phyloP scores from a whole-genome alignment of 23 red algal genomes.

The Gracilaria caudata region DNA sequence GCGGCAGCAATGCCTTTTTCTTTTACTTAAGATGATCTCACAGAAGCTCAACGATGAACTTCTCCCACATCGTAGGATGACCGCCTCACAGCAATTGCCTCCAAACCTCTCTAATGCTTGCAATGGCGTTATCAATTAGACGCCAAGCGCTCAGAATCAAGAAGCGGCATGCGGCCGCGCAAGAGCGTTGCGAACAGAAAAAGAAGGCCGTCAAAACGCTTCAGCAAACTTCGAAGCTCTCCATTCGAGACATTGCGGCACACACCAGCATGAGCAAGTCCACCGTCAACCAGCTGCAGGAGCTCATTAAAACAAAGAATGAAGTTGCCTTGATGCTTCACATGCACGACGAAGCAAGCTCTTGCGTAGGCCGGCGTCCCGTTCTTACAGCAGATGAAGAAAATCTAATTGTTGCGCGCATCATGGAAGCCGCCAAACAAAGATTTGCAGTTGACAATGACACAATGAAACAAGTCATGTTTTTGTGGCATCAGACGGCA shows the following conservation, averaged over 20 bases:
- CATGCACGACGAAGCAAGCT: neutral
- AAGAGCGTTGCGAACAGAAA: neutral
- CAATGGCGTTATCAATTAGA: neutral
- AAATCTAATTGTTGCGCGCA: neutral
- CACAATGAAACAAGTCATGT: neutral
- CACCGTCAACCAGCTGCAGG: neutral
- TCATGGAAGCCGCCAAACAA: neutral
- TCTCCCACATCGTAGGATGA: neutral
- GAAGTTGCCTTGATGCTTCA: neutral
- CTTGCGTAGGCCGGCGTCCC: neutral
- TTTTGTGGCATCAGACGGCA: neutral
- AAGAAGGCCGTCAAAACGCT: neutral
- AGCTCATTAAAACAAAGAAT: neutral
- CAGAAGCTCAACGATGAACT: too few relatives aligned
- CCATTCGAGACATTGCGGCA: neutral
- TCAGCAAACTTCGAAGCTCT: neutral
- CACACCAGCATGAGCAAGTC: neutral
- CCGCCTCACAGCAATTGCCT: too few relatives aligned
- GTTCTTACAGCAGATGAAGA: slow-evolving; percentile 11
- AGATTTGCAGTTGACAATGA: slow-evolving; percentile 27
- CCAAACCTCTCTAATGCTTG: neutral
- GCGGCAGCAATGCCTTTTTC: neutral
- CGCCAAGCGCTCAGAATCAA: neutral
- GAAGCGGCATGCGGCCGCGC: neutral
- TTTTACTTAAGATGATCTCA: neutral